phyloP scores from a whole-genome alignment of 2,329 filamentous ascomycete genomes.

The Arthroderma sp. region DNA sequence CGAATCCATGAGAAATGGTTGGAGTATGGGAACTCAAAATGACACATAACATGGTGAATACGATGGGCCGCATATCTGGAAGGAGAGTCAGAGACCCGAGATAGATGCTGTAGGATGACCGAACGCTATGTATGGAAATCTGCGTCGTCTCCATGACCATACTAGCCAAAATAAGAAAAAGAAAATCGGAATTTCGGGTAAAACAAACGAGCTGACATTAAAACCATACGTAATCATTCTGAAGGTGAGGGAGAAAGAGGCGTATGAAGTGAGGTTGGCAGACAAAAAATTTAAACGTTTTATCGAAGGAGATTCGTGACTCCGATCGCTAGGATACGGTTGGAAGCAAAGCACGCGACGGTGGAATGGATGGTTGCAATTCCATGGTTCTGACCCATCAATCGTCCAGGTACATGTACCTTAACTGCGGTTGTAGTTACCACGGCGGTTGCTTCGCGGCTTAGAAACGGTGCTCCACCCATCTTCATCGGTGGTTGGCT shows the following conservation, averaged over 20 bases:
- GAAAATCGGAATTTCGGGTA: slow-evolving; percentile 1
- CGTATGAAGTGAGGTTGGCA: too few relatives aligned
- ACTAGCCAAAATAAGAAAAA: slow-evolving; percentile 2
- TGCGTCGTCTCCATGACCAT: not conserved
- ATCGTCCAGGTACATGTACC: slow-evolving; percentile 7
- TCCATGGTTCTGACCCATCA: slow-evolving; percentile 6
- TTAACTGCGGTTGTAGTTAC: slow-evolving; percentile 13
- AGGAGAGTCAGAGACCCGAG: not conserved
- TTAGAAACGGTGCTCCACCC: slow-evolving; percentile 37
- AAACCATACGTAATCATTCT: too few relatives aligned
- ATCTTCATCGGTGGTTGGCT: slow-evolving; percentile 28
- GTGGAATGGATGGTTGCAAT: slow-evolving; percentile 3
- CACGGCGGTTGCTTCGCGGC: slow-evolving; percentile 33
- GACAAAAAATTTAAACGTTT: too few relatives aligned
- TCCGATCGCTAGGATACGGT: too few relatives aligned
- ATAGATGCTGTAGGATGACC: not conserved
- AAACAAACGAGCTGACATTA: too few relatives aligned
- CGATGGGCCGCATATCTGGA: too few relatives aligned
- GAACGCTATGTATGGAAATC: not conserved
- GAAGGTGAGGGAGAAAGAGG: too few relatives aligned
- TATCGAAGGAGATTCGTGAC: too few relatives aligned
- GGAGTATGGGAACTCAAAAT: too few relatives aligned
- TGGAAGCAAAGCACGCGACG: too few relatives aligned
- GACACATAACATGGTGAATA: too few relatives aligned
- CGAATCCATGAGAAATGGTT: too few relatives aligned